phyloP scores from a whole-genome alignment of 1,284 basidiomycete species.

The Ustilago curta region DNA sequence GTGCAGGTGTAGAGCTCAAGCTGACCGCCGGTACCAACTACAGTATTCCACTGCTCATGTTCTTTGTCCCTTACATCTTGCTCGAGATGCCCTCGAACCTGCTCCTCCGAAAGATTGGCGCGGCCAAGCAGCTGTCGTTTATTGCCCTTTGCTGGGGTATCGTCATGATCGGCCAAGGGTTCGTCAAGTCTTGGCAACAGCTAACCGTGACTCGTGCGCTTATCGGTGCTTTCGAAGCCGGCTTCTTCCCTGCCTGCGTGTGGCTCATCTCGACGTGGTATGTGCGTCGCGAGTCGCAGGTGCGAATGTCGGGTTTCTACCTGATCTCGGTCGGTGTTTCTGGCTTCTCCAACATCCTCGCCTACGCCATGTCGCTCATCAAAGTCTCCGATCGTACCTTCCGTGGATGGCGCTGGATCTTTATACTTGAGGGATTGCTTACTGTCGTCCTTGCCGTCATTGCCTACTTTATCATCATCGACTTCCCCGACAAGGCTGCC shows the following conservation, averaged over 20 bases:
- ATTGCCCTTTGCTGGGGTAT: constrained; percentile 70
- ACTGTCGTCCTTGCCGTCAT: constrained; percentile 52
- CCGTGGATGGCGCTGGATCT: constrained; percentile 67
- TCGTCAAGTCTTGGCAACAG: constrained; percentile 51
- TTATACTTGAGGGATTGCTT: constrained; percentile 48
- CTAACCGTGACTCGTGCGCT: constrained; percentile 70
- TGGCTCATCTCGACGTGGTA: constrained; percentile 72
- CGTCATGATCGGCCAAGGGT: constrained; percentile 68
- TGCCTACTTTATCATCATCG: constrained; percentile 61
- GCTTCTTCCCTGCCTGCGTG: constrained; percentile 66
- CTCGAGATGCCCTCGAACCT: constrained; percentile 61
- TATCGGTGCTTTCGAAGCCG: constrained; percentile 68
- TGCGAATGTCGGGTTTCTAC: constrained; percentile 71
- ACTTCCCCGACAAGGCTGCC: constrained; percentile 71
- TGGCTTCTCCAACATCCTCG: constrained; percentile 71
- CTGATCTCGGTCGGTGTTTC: constrained; percentile 67
- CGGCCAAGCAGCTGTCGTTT: constrained; percentile 66
- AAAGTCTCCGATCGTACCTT: constrained; percentile 28
- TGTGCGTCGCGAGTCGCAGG: constrained; percentile 71
- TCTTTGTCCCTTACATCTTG: constrained; percentile 69
- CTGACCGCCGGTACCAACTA: constrained; percentile 62
- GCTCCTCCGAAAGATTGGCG: constrained; percentile 69
- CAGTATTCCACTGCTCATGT: constrained; percentile 68
- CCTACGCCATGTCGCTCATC: constrained; percentile 59
- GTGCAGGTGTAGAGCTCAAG: constrained; percentile 55